phyloP scores from a whole-genome alignment of 1,139 yeast species.

The Scheffersomyces segobiensis region DNA sequence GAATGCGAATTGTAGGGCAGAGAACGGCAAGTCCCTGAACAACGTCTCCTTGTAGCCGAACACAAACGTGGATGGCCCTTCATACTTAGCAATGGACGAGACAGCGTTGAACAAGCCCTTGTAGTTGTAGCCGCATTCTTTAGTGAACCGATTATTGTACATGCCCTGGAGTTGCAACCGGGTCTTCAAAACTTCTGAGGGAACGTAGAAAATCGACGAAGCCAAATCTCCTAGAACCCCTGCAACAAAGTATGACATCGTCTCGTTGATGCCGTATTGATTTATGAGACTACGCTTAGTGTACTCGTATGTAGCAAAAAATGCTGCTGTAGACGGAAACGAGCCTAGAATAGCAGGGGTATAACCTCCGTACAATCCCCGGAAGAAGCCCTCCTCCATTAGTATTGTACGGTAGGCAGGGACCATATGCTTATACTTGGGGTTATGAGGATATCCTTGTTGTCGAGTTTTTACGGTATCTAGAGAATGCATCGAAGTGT shows the following conservation, averaged over 20 bases:
- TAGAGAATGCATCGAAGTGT: constrained; percentile 88
- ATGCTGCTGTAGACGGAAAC: constrained; percentile 89
- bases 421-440: constrained; percentile 64
- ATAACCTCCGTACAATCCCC: constrained; percentile 92
- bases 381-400: constrained; percentile 76
- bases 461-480: constrained; percentile 97
- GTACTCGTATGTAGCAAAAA: constrained; percentile 86
- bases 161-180: constrained; percentile 90
- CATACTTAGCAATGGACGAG: constrained; percentile 57
- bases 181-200: constrained; percentile 93
- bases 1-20: constrained; percentile 94
- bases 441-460: constrained; percentile 78
- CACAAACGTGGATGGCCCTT: constrained; percentile 76
- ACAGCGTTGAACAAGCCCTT: constrained; percentile 70
- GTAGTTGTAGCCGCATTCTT: constrained; percentile 82
- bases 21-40: constrained; percentile 88
- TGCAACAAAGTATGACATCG: constrained; percentile 75
- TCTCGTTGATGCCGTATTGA: constrained; percentile 70
- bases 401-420: constrained; percentile 74
- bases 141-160: constrained; percentile 73
- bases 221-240: constrained; percentile 92
- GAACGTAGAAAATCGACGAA: constrained; percentile 92
- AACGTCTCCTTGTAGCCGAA: constrained; percentile 94
- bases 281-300: constrained; percentile 71
- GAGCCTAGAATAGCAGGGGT: constrained; percentile 89